Base-by-base conservation (phyloP, 495 filamentous ascomycete genomes). In the Neurospora pannonica region DNA sequence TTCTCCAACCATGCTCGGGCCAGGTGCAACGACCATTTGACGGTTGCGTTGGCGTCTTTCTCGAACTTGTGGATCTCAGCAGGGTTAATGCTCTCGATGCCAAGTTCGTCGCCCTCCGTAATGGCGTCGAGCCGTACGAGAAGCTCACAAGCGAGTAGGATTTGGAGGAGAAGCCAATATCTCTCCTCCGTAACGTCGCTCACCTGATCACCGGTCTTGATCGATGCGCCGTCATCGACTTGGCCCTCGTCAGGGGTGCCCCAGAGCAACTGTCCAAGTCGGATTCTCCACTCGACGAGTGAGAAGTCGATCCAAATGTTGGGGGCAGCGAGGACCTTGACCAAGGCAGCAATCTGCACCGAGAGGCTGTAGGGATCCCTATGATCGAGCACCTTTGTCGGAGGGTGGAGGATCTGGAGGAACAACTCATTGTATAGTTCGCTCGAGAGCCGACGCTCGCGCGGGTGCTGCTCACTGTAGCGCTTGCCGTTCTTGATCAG, bases 201-300 rank as follows among this genome's bases (percentile, higher is more conserved):
- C 3, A 84, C 79, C 7, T 81, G 80, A 3, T 85, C 81, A 17
- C 79, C 80, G 6, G 84, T 83, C 69, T 77, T 77, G 60, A 82
- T 81, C 19, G 81, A 79, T 9, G 81, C 74, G 3, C 85, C 83
- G 39, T 88, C 79, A 67, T 83, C 85, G 71, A 89, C 81, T 17
- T 88, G 87, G 71, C 88, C 89, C 46, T 84, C 84, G 48, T 85
- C 79, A 21, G 85, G 83, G n/a, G 84, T 80, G 24, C 90, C 92
- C 92, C 93, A 97, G 21, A 97, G 83, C 74, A 96, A 81, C 77
- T 96, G 93, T n/a, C 94, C 93, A 1, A 92, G 87, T 13, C 91
- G 84, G 37, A 95, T 89, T 24, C 94, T 87, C 92, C 92, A 95
- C 78, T 94, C 92, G 0, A 93, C 88, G 34, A 91, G 83, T 54